Percentiles rank a stretch among this genome's conserved stretches.
Conservation (phyloP, 805 yeast genomes). For the Ogataea degrootiae region DNA sequence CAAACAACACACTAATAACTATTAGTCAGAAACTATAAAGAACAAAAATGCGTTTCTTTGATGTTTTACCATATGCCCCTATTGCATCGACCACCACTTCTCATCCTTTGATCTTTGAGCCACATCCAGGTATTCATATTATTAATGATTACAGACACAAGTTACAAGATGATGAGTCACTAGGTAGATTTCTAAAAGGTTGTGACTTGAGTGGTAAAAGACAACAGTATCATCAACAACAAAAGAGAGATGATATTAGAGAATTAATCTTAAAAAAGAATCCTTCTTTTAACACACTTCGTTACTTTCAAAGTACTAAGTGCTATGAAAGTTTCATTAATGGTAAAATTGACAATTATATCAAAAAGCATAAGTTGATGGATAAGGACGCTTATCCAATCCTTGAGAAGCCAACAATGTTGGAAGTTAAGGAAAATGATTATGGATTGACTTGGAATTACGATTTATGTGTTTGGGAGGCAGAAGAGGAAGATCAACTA, state of each 20-base stretch:
- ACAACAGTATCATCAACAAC: constrained; percentile 10
- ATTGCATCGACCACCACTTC: constrained; percentile 7
- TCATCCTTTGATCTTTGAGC: constrained; percentile 23
- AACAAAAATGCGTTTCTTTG: neutral
- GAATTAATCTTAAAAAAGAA: constrained; percentile 7
- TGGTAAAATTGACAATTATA: constrained; percentile 11
- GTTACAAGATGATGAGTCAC: constrained; percentile 18
- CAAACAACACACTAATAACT: too few relatives aligned
- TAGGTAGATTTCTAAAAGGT: constrained; percentile 14
- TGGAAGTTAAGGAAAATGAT: constrained; percentile 9
- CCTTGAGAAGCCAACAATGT: constrained; percentile 17
- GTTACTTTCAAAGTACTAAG: neutral
- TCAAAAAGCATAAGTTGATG: constrained; percentile 12
- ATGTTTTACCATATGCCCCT: neutral
- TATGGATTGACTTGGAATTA: constrained; percentile 12
- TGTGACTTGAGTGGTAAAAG: constrained; percentile 24
- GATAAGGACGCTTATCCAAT: constrained; percentile 17
- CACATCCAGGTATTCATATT: constrained; percentile 13
- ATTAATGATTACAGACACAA: constrained; percentile 9
- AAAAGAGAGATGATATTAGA: constrained; percentile 8
- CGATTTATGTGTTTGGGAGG: constrained; percentile 12
- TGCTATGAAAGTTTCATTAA: constrained; percentile 3
- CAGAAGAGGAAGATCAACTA: constrained; percentile 13
- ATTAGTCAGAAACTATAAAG: too few relatives aligned
- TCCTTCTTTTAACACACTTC: neutral